Conservation (phyloP, 345 rosid species). For the Hibiscus trionum region DNA sequence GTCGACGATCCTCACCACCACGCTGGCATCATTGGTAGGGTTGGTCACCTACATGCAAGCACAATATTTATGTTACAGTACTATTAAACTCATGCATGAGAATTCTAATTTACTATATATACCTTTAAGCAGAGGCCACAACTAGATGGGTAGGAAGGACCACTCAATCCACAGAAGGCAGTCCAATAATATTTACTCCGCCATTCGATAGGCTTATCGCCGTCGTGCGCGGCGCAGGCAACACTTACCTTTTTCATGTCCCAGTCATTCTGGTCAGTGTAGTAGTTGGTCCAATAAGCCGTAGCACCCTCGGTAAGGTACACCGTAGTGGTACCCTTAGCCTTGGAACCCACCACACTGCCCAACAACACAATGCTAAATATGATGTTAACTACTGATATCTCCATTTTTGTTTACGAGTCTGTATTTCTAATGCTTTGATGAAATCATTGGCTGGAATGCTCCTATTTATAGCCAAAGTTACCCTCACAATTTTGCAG, state of each 20-base stretch:
- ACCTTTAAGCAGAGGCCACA: not conserved
- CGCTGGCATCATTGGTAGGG: not conserved
- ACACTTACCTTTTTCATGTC: not conserved
- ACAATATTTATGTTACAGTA: too few relatives aligned
- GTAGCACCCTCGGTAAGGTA: not conserved
- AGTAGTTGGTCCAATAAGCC: not conserved
- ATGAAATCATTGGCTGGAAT: too few relatives aligned
- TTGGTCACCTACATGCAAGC: not conserved
- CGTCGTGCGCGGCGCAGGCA: not conserved
- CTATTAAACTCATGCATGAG: not conserved
- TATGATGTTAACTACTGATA: too few relatives aligned
- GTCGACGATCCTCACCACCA: not conserved
- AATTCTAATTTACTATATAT: not conserved
- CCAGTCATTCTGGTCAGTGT: not conserved
- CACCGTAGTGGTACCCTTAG: not conserved
- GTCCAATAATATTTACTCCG: not conserved
- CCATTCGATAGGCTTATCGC: not conserved
- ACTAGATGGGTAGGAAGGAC: not conserved
- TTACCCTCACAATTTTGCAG: too few relatives aligned
- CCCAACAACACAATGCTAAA: not conserved
- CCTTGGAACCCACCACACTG: not conserved
- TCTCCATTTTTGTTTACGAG: too few relatives aligned
- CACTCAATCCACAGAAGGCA: not conserved
- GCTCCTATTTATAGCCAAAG: too few relatives aligned
- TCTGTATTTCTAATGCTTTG: too few relatives aligned